A percentile compares a stretch with the other conserved stretches of the same genome.
phyloP scores from a whole-genome alignment of 495 filamentous ascomycete species.

The Xylaria intraflava region DNA sequence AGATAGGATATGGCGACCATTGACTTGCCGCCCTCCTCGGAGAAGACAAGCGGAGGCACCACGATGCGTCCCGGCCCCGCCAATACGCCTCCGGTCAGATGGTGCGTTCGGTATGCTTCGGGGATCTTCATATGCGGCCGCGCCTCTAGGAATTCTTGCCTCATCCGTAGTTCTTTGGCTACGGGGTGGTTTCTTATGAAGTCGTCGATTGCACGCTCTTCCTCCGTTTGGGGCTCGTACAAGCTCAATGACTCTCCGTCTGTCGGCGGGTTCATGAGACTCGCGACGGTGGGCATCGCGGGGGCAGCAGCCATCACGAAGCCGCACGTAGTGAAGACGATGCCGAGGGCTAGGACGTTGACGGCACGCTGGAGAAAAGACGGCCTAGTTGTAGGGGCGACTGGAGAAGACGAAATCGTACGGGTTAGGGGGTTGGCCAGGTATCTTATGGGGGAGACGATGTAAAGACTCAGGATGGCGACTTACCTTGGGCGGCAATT shows the following conservation, averaged over 20 bases:
- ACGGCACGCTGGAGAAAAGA: constrained; percentile 19
- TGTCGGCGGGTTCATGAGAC: constrained; percentile 48
- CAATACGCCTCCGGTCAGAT: constrained; percentile 76
- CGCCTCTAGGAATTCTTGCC: constrained; percentile 64
- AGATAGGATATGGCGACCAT: constrained; percentile 73
- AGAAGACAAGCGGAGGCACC: constrained; percentile 76
- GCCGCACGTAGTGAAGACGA: constrained; percentile 44
- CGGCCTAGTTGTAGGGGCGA: constrained; percentile 1
- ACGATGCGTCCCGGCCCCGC: constrained; percentile 68
- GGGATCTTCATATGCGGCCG: constrained; percentile 87
- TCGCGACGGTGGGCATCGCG: constrained; percentile 35
- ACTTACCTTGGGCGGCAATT: constrained; percentile 17
- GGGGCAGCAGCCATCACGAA: constrained; percentile 50
- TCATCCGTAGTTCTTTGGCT: constrained; percentile 54
- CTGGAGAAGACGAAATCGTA: not conserved
- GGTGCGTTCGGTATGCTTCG: constrained; percentile 54
- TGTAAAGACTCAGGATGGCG: not conserved
- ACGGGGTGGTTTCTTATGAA: constrained; percentile 73
- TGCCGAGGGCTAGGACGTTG: constrained; percentile 27
- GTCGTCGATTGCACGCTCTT: constrained; percentile 57
- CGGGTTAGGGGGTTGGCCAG: not conserved
- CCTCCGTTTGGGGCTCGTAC: constrained; percentile 57
- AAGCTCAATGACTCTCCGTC: constrained; percentile 67
- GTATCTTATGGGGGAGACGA: not conserved
- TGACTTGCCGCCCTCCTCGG: constrained; percentile 60